Conservation (phyloP, 768 basidiomycete genomes). For the Psilocybe azurescens region DNA sequence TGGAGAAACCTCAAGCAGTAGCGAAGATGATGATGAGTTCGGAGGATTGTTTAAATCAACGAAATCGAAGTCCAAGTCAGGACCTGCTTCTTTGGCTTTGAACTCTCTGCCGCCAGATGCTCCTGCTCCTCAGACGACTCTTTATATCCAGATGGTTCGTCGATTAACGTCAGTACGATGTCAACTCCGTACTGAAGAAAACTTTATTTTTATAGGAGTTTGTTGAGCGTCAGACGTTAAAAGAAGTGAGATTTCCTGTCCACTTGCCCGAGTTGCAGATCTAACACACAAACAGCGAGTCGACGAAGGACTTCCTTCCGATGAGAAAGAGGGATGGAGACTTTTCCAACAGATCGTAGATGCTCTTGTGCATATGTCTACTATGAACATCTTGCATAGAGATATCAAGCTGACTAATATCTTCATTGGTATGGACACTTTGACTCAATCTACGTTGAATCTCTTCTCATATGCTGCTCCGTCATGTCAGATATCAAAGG, state of each 20-base stretch:
- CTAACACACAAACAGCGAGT: slow-evolving; percentile 53
- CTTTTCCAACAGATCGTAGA: slow-evolving; percentile 90
- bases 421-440: slow-evolving; percentile 72
- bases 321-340: slow-evolving; percentile 87
- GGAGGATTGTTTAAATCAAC: slow-evolving; percentile 28
- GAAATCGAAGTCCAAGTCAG: slow-evolving; percentile 14
- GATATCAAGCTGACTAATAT: slow-evolving; percentile 96
- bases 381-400: slow-evolving; percentile 83
- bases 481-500: slow-evolving; percentile 71
- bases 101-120: slow-evolving; percentile 27
- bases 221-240: slow-evolving; percentile 88
- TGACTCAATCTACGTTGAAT: background rate
- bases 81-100: slow-evolving; percentile 12
- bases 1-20: slow-evolving; percentile 34
- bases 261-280: background rate
- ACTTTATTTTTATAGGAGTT: slow-evolving; percentile 64
- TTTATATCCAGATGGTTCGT: slow-evolving; percentile 94
- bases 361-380: slow-evolving; percentile 89
- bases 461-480: background rate
- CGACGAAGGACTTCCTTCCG: slow-evolving; percentile 68
- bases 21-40: slow-evolving; percentile 53
- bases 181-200: background rate
- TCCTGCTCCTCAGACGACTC: slow-evolving; percentile 53
- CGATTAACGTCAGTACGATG: background rate
- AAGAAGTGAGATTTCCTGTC: slow-evolving; percentile 57